Percentiles rank a stretch among this genome's conserved stretches.
These are phyloP conservation scores for Pleurotus platypus DNA, from an alignment of 768 basidiomycete genomes.

Conservation along the genomic window DNA sequence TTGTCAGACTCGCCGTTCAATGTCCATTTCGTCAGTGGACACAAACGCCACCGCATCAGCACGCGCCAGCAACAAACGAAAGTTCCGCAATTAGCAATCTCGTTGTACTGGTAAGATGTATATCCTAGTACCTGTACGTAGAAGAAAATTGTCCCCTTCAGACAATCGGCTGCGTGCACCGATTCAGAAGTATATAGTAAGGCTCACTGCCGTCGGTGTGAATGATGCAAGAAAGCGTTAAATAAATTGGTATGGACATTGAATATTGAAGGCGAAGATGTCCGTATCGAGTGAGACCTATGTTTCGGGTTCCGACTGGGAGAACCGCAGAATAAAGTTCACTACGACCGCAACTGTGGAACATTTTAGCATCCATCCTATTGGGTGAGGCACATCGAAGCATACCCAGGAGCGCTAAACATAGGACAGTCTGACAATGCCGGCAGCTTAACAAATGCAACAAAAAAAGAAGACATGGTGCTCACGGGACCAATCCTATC, in stretches of 20 bases:
- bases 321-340: slow-evolving; percentile 84
- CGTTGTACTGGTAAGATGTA: no score
- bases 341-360: slow-evolving; percentile 71
- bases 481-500: slow-evolving; percentile 92
- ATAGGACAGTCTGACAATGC: slow-evolving; percentile 66
- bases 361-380: slow-evolving; percentile 6
- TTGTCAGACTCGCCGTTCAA: slow-evolving; percentile 51
- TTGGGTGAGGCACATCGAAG: neutral
- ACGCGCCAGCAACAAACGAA: slow-evolving; percentile 52
- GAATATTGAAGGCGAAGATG: no score
- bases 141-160: no score
- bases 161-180: no score
- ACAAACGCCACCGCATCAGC: slow-evolving; percentile 51
- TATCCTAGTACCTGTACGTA: no score
- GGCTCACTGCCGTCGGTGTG: no score
- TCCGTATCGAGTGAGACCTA: neutral
- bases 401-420: slow-evolving; percentile 73
- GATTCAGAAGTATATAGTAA: no score
- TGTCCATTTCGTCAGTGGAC: slow-evolving; percentile 76
- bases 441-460: slow-evolving; percentile 8
- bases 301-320: slow-evolving; percentile 27
- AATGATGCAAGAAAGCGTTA: no score
- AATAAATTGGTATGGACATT: no score
- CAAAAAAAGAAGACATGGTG: slow-evolving; percentile 18
- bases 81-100: slow-evolving; percentile 13